Evolutionary conservation across 1,284 basidiomycete species (phyloP), one percentile per base, ranked within the genome.

Genomic region (Microbotryum scabiosae): DNA sequence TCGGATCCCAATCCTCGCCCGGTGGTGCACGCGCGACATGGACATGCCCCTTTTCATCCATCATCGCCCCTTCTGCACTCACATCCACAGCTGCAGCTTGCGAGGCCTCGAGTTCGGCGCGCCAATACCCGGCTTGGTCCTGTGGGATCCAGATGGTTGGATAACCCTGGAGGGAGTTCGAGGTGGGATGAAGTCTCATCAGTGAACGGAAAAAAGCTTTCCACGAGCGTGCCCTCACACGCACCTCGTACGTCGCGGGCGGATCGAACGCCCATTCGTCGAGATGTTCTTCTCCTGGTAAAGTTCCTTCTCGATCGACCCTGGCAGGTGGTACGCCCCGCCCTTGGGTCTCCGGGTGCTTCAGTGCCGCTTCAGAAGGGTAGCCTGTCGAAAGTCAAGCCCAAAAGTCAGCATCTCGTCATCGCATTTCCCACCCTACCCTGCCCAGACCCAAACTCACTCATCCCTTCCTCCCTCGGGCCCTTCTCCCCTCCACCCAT

Each of bases 61-160:
- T 67, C 30, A 23, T 23, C 9, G 67, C 65, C 9, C 67, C 67
- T 23, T 65, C 61, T 26, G 56, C 28, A 41, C 63, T 64, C 14
- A 63, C 56, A 46, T 69, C 61, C 23, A 61, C 64, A 7, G 57
- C 61, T 16, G 65, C 65, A 8, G 56, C 54, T 50, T 57, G 61
- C 18, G 61, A 85, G 64, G 76, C 82, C 61, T 75, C 72, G 67
- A 82, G 82, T 76, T 90, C 87, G 63, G 82, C 83, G 61, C 79
- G 78, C 14, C 77, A 81, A 52, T 90, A 70, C 0, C 87, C 87
- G 5, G 86, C 77, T 50, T 78, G 73, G 70, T 93, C 89, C 52
- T 74, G 73, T 16, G 90, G 87, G 55, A 94, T 75, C 91, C 92
- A 96, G 45, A 96, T 77, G 12, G 82, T 78, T 60, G 83, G 79